phyloP scores from a whole-genome alignment of 805 yeast species.

The Teunomyces stri region DNA sequence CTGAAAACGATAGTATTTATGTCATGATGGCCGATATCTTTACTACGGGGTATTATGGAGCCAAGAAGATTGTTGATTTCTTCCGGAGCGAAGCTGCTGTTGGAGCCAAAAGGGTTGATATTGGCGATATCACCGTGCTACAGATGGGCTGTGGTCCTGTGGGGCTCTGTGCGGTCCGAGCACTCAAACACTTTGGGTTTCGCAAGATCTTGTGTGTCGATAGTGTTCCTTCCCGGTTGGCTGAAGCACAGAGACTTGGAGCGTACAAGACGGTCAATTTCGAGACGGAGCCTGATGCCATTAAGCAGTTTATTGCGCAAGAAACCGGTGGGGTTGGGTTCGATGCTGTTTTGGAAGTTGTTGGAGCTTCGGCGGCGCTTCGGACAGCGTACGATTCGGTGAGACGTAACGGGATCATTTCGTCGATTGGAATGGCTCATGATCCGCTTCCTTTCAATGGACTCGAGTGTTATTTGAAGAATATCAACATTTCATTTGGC shows the following conservation, averaged over 20 bases:
- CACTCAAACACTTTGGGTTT: conserved; percentile 46
- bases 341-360: conserved; percentile 60
- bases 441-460: conserved; percentile 56
- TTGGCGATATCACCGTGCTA: conserved; percentile 36
- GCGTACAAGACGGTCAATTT: conserved; percentile 48
- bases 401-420: conserved; percentile 56
- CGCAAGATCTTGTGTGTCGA: conserved; percentile 47
- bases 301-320: conserved; percentile 26
- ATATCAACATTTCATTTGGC: conserved; percentile 57
- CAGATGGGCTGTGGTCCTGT: conserved; percentile 65
- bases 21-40: conserved; percentile 64
- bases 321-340: conserved; percentile 51
- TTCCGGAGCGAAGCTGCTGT: conserved; percentile 31
- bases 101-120: conserved; percentile 8
- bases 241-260: conserved; percentile 45
- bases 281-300: conserved; percentile 28
- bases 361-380: conserved; percentile 54
- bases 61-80: conserved; percentile 45
- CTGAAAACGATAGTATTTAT: conserved; percentile 42
- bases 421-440: conserved; percentile 61
- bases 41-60: conserved; percentile 62
- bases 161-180: conserved; percentile 50
- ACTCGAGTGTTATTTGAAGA: conserved; percentile 55
- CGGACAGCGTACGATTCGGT: conserved; percentile 51
- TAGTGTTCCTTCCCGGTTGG: conserved; percentile 45